Evolutionary conservation across 768 basidiomycete genomes (phyloP), one percentile per base, ranked within the genome.

Genomic region (Leccinum pellstonianum): DNA sequence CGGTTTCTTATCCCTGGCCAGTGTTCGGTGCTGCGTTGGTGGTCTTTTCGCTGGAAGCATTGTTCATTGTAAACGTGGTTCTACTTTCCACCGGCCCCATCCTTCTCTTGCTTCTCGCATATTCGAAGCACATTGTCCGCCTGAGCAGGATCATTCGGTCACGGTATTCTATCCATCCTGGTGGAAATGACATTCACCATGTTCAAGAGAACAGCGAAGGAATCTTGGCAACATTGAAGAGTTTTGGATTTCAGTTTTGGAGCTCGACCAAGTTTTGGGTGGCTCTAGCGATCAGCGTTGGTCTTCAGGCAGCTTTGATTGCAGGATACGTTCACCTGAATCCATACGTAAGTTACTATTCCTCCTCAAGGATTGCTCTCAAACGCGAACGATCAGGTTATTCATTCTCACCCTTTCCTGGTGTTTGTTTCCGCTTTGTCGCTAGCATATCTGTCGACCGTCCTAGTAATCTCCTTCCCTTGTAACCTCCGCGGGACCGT

Each of bases 31-130:
- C 72, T 1, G 61, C 77, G 11, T 68, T 91, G 52, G 64, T 90
- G 3, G 69, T 88, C 0, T 82, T 92, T 65, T 74, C 84, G 1
- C 73, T 86, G 25, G 70, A 74, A 33, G 64, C 77, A 2, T 62
- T 91, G 52, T 78, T 84, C 35, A 80, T 80, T 3, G 74, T 77
- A 68, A 86, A 92, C 66, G 76, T 90, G 23, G 72, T 84, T 8
- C 67, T 86, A 17, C 78, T 92, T 19, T 73, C 84, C n/a, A 72
- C 81, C n/a, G 87, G 87, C 0, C 90, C 90, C 0, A 69, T 87
- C 51, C 48, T 82, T 19, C 68, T 86, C 3, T 61, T 82, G 1
- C 71, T 83, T 3, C 70, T 88, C 7, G 66, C 81, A 1, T 74
- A 70, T 43, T 76, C 73, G 58, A 68, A 75, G 2, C 64, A 74